Conservation (phyloP, 108 stramenopile genomes). For the Ochromonas danica region DNA sequence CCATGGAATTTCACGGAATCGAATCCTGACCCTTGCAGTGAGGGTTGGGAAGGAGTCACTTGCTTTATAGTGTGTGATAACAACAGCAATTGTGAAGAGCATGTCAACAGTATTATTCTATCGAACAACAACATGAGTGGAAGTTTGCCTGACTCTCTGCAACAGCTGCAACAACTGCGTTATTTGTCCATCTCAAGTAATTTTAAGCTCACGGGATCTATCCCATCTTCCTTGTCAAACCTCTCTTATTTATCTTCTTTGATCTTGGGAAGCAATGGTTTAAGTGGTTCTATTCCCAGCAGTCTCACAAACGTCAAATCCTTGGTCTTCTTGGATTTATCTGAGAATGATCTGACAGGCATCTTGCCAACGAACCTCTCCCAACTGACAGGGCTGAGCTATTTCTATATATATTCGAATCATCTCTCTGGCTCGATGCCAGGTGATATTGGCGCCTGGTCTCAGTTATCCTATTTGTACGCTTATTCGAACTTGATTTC, state of each 20-base stretch:
- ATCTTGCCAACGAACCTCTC: neutral
- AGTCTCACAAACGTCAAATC: neutral
- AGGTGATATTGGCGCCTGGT: too few relatives aligned
- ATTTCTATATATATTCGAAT: neutral
- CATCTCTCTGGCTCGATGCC: neutral
- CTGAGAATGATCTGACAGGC: constrained; percentile 22
- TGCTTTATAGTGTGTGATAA: neutral
- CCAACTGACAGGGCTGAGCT: neutral
- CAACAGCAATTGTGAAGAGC: constrained; percentile 7
- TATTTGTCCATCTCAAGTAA: neutral
- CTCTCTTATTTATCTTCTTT: constrained; percentile 5
- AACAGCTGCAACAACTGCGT: neutral
- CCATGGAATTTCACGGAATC: too few relatives aligned
- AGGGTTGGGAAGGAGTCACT: neutral
- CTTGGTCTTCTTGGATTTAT: neutral
- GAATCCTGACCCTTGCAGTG: too few relatives aligned
- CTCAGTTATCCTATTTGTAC: too few relatives aligned
- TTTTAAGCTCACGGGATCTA: constrained; percentile 1
- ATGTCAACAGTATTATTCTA: neutral
- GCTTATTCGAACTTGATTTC: too few relatives aligned
- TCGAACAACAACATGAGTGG: too few relatives aligned
- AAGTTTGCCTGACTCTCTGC: neutral
- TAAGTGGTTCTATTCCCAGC: constrained; percentile 11
- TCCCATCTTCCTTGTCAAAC: neutral
- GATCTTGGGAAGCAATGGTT: neutral